Base-by-base conservation (phyloP, 208 protist genomes). In the Vickermania ingenoplastis region DNA sequence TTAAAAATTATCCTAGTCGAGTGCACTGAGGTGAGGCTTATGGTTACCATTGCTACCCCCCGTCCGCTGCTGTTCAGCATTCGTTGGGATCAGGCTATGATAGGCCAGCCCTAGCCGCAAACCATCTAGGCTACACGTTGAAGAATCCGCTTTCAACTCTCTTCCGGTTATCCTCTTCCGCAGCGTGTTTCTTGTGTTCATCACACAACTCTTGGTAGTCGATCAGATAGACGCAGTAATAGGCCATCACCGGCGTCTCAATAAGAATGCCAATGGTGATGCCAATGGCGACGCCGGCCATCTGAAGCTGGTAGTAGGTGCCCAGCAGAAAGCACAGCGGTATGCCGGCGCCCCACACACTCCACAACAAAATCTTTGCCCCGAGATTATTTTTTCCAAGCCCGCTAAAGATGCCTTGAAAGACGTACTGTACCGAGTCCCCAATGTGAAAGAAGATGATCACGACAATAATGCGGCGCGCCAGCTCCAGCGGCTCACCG, bases 401-500 rank as follows among this genome's bases (percentile, higher is more conserved):
- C 11, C 81, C 86, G 64, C 82, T 90, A 66, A 92, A 92, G 41
- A 92, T 88, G 53, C 86, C 86, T 60, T 92, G 86, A 59, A 86
- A 89, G 48, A 74, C 71, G 57, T 88, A 92, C 66, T 92, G 86
- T 48, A 92, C 79, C 2, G 77, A 65, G 59, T 92, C 86, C 54
- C 67, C 57, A 5, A 88, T 79, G 71, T 90, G 86, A 51, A 92
- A 83, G 57, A 88, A 71, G 21, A 82, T 79, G 1, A 92, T 54
- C 49, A 92, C 48, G 28, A 71, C 69, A 24, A 86, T 64, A 53
- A 83, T 69, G 54, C 77, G 28, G 2, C 71, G 72, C 45, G 82
- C 83, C 45, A 88, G 62, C 29, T 49, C 49, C 17, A 89, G 73
- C 28, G 82, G 84, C 31, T 58, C 66, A 28, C 77, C 82, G 2